Conservation (phyloP, 495 filamentous ascomycete species). For the Aspergillus heteromorphus region DNA sequence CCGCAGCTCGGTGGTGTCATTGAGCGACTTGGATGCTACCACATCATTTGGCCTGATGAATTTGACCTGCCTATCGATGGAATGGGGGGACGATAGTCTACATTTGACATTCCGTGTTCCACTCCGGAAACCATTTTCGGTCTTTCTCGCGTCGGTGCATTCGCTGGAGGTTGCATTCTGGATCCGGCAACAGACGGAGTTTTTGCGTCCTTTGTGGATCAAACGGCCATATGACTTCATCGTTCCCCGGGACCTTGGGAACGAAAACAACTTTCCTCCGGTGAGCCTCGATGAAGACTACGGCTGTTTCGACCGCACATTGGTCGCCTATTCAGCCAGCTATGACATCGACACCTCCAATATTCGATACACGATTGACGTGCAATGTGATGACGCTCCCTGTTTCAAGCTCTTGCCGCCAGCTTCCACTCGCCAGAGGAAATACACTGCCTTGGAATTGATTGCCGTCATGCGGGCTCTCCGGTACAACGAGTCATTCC, state of each 20-base stretch:
- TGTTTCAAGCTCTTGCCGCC: slow-evolving; percentile 76
- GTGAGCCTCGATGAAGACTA: slow-evolving; percentile 66
- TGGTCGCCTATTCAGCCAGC: slow-evolving; percentile 80
- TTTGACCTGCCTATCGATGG: slow-evolving; percentile 61
- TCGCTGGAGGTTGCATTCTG: slow-evolving; percentile 71
- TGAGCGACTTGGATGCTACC: slow-evolving; percentile 43
- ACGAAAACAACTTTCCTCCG: slow-evolving; percentile 59
- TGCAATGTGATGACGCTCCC: slow-evolving; percentile 72
- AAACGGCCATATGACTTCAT: slow-evolving; percentile 59
- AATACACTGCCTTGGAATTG: slow-evolving; percentile 70
- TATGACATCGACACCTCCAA: slow-evolving; percentile 69
- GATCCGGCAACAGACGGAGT: slow-evolving; percentile 67
- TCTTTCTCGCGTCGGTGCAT: slow-evolving; percentile 75
- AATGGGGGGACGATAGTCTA: slow-evolving; percentile 76
- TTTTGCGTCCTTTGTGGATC: slow-evolving; percentile 80
- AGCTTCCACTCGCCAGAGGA: slow-evolving; percentile 43
- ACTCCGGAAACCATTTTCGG: slow-evolving; percentile 52
- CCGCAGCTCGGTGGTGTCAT: slow-evolving; percentile 50
- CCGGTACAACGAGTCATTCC: slow-evolving; percentile 88
- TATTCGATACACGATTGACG: slow-evolving; percentile 71
- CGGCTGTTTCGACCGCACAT: slow-evolving; percentile 72
- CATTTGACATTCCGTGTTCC: slow-evolving; percentile 77
- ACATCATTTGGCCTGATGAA: slow-evolving; percentile 70
- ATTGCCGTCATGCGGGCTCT: slow-evolving; percentile 82
- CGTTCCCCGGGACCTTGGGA: slow-evolving; percentile 54